Evolutionary conservation across 225 moss, liverwort and hornwort species (phyloP), one percentile per base, ranked within the genome.

Genomic region (Asterella californica): DNA sequence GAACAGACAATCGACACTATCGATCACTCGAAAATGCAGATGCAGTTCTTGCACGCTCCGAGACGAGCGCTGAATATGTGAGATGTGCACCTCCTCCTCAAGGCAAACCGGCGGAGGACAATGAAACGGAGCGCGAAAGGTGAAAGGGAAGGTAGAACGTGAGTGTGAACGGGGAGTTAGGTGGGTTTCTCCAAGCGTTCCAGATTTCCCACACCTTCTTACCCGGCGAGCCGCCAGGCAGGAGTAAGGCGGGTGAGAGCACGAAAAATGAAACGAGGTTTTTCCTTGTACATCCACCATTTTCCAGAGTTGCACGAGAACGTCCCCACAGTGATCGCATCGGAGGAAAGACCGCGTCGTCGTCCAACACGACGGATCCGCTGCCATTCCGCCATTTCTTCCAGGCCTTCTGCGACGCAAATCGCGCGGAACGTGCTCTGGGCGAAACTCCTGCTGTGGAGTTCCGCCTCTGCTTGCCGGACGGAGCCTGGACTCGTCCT

Each of bases 341-440:
- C n/a, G n/a, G n/a, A n/a, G n/a, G 55, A 66, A 54, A 76, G 55
- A 81, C 75, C 55, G 30, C 67, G n/a, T n/a, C 75, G 38, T 53
- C 65, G 65, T 30, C 15, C 2, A 14, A 70, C 70, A 70, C 70
- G 70, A 70, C 45, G 37, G 45, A 33, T 6, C 65, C 30, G 32
- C 32, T 15, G 19, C 70, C 19, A 38, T 70, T 46, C 38, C 70
- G 70, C 70, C 70, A 42, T 11, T 5, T 42, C 70, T 70, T 45
- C 21, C 70, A 18, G 70, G 65, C 38, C 17, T 0, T 1, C 21
- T 70, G 10, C 24, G 18, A 46, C 14, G 70, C 70, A 70, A 38
- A 38, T 70, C 70, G 42, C 22, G 38, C 15, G 15, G 70, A 70
- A 70, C 70, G 70, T 70, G 70, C 70, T 11, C 67, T 17, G 38